Conservation (phyloP, 169 alveolate species). For the Neospora caninum region DNA sequence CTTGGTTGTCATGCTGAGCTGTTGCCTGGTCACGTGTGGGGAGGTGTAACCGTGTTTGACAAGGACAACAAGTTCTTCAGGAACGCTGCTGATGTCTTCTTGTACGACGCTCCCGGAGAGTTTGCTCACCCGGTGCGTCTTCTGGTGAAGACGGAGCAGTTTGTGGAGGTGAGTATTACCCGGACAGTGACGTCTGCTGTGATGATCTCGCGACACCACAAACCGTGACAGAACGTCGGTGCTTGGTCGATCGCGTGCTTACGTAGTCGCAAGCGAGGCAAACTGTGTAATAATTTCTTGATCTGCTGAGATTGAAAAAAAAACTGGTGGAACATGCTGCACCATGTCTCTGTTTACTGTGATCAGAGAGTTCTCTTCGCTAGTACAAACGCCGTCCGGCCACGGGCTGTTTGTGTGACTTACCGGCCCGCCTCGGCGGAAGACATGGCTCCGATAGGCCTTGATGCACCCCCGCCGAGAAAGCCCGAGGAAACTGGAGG, state of each 20-base stretch:
- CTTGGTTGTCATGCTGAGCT: not conserved
- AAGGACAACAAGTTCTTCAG: not conserved
- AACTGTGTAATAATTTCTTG: not conserved
- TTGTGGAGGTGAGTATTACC: conserved; percentile 11
- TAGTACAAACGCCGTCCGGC: not conserved
- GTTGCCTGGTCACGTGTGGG: conserved; percentile 28
- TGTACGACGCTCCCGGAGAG: not conserved
- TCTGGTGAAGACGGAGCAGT: not conserved
- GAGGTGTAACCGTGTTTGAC: conserved; percentile 23
- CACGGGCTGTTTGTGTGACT: not conserved
- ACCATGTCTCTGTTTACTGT: not conserved
- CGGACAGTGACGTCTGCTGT: not conserved
- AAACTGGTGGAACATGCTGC: not conserved
- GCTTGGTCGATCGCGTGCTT: too few species aligned
- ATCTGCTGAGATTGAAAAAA: not conserved
- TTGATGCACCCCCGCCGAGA: not conserved
- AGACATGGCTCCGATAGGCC: conserved; percentile 41
- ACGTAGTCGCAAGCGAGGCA: too few species aligned
- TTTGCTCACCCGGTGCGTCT: not conserved
- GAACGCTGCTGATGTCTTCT: conserved; percentile 10
- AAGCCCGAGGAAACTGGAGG: not conserved
- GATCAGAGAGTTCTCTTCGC: conserved; percentile 9
- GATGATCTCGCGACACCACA: not conserved
- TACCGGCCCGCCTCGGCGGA: not conserved
- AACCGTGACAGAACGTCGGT: not conserved